Conservation (phyloP, 106 monocot genomes). For the Iris macrosiphon region DNA sequence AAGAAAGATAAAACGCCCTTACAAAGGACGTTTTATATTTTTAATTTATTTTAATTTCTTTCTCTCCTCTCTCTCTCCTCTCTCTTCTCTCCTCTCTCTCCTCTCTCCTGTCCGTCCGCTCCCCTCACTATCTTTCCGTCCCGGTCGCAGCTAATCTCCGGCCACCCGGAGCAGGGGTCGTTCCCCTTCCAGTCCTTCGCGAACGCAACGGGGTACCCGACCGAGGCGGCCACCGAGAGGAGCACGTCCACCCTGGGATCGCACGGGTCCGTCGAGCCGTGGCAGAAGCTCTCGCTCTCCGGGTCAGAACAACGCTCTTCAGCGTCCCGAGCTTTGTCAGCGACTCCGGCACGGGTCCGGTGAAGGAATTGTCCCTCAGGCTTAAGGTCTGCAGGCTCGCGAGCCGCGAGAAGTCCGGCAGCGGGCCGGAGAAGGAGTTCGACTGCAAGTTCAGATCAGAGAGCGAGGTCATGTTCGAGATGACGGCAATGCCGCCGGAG, state of each 20-base stretch:
- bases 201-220: conserved; percentile 12
- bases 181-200: conserved; percentile 16
- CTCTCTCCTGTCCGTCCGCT: too few species aligned
- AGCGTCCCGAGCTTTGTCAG: conserved; percentile 20
- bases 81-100: too few species aligned
- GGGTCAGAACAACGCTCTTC: conserved; percentile 10
- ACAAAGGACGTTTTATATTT: too few species aligned
- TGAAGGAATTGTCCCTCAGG: conserved; percentile 36
- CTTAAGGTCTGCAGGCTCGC: conserved; percentile 17
- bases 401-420: conserved; percentile 39
- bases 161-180: conserved; percentile 10
- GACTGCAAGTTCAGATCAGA: conserved; percentile 34
- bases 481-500: conserved; percentile 31
- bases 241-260: conserved; percentile 12
- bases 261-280: not conserved
- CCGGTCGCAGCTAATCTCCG: conserved; percentile 14
- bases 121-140: conserved; percentile 4
- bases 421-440: conserved; percentile 43
- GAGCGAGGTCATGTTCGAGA: conserved; percentile 27
- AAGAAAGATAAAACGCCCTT: too few species aligned
- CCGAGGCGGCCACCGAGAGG: conserved; percentile 16
- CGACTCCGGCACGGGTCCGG: conserved; percentile 33
- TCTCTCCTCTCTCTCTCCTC: too few species aligned
- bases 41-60: too few species aligned
- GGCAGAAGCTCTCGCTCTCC: conserved; percentile 11